These are phyloP conservation scores for Cucumis hystrix DNA, from an alignment of 306 rosid species.

Conservation along the genomic window DNA sequence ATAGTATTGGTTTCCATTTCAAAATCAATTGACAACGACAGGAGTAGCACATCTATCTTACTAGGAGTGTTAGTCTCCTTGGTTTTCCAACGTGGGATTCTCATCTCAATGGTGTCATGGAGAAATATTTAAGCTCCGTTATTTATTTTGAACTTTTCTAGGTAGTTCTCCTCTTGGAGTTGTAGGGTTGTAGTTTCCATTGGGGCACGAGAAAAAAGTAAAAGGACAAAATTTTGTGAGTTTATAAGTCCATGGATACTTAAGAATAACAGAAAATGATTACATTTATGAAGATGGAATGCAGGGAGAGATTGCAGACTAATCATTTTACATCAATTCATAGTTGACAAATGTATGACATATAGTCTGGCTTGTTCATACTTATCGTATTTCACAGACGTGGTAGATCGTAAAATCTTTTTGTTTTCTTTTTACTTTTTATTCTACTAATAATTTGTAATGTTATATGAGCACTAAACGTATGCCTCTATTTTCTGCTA, in stretches of 20 bases:
- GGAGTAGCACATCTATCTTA: too few relatives aligned
- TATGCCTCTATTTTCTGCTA: background rate
- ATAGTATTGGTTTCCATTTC: too few relatives aligned
- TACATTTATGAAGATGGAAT: background rate
- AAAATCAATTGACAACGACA: too few relatives aligned
- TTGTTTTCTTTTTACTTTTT: background rate
- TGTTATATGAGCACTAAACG: background rate
- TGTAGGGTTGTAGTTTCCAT: background rate
- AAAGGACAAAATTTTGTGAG: background rate
- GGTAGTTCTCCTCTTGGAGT: background rate
- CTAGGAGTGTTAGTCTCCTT: too few relatives aligned
- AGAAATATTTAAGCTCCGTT: background rate
- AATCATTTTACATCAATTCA: background rate
- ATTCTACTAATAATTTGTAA: background rate
- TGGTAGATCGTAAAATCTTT: background rate
- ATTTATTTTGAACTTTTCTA: background rate
- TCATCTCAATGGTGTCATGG: background rate
- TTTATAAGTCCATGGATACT: background rate
- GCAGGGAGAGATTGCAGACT: background rate
- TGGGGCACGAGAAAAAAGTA: background rate
- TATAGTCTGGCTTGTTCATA: background rate
- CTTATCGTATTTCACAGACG: background rate
- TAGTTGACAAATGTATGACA: background rate
- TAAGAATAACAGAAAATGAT: background rate
- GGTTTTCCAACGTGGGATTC: too few relatives aligned